Conservation (phyloP, 257 asterid genomes). For the Plantago elongata region DNA sequence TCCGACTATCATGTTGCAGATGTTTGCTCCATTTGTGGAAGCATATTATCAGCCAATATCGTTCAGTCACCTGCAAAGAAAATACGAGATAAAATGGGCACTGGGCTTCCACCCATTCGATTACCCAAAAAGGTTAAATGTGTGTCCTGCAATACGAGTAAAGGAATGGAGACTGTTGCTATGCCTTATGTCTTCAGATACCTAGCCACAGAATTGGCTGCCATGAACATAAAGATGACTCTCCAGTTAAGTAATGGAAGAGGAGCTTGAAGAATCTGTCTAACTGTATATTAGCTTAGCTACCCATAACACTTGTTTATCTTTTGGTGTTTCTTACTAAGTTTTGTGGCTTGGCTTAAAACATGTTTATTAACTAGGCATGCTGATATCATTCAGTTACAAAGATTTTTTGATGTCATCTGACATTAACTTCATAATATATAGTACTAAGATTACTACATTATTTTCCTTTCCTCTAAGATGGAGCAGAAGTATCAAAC, state of each 20-base stretch:
- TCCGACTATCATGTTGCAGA: constrained; percentile 93
- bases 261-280: constrained; percentile 29
- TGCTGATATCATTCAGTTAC: neutral
- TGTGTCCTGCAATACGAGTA: constrained; percentile 63
- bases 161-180: constrained; percentile 95
- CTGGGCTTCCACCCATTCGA: constrained; percentile 47
- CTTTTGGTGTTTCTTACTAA: neutral
- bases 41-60: constrained; percentile 67
- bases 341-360: neutral
- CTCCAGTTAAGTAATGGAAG: constrained; percentile 56
- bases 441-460: no score
- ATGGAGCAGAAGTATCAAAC: no score
- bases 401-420: neutral
- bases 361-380: neutral
- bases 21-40: constrained; percentile 84
- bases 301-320: neutral
- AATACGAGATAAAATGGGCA: constrained; percentile 40
- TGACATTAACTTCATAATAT: neutral
- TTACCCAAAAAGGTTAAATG: constrained; percentile 62
- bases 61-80: constrained; percentile 40
- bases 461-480: no score
- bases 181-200: constrained; percentile 93
- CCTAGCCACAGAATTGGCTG: constrained; percentile 89
- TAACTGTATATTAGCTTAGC: neutral
- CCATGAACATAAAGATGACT: constrained; percentile 88